phyloP scores from a whole-genome alignment of 1,139 yeast genomes.

The Nakaseomyces sp. region DNA sequence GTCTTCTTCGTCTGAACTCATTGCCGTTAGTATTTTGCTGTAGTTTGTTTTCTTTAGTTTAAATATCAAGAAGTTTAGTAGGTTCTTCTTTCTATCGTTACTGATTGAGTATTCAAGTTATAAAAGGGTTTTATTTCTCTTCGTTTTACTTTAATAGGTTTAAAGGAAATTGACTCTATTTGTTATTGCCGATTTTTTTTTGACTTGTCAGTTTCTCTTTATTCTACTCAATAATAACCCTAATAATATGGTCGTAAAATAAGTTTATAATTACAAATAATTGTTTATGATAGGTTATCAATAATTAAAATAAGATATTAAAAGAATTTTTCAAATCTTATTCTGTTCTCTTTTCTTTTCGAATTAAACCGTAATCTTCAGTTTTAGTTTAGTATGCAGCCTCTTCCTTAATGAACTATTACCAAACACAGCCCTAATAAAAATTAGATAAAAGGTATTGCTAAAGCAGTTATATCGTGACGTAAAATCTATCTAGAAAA shows the following conservation, averaged over 20 bases:
- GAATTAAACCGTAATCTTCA: background rate
- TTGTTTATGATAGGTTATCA: background rate
- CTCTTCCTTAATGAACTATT: too few relatives aligned
- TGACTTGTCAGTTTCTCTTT: background rate
- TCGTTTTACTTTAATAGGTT: background rate
- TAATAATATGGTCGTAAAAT: background rate
- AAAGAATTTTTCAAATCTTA: background rate
- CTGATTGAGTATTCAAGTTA: constrained; percentile 3
- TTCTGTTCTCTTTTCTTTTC: background rate
- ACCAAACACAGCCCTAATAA: background rate
- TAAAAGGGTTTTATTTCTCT: background rate
- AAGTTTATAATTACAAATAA: background rate
- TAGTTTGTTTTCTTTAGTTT: background rate
- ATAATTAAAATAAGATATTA: background rate
- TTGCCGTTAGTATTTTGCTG: constrained; percentile 7
- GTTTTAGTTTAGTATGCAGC: too few relatives aligned
- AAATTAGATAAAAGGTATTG: background rate
- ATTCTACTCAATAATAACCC: background rate
- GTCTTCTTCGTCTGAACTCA: constrained; percentile 69
- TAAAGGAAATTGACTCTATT: background rate
- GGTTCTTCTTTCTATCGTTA: background rate
- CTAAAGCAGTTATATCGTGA: background rate
- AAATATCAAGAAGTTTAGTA: too few relatives aligned
- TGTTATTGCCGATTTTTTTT: background rate
- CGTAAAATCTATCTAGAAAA: background rate